These are phyloP conservation scores for Bruguiera sexangula DNA, from an alignment of 345 rosid species.

Conservation along the genomic window DNA sequence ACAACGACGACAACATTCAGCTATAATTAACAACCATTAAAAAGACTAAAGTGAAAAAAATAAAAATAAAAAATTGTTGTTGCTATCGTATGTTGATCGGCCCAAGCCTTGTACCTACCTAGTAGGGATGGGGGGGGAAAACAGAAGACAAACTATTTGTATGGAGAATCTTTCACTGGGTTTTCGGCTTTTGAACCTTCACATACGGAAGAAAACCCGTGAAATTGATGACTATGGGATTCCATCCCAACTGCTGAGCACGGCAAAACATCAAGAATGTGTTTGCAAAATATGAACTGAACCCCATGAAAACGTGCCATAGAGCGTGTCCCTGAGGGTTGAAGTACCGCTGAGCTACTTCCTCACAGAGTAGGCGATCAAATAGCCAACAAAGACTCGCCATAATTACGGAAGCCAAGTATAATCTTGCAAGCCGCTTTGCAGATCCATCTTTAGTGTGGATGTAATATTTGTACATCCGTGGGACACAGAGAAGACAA, in stretches of 20 bases:
- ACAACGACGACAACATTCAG: constrained; percentile 2
- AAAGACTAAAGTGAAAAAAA: background rate
- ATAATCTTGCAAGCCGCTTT: constrained; percentile 66
- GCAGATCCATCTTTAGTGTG: constrained; percentile 63
- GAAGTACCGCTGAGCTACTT: constrained; percentile 55
- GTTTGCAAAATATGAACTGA: constrained; percentile 85
- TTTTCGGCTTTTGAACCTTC: constrained; percentile 72
- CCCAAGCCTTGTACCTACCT: constrained; percentile 9
- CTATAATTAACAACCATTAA: constrained; percentile 16
- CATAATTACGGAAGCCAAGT: constrained; percentile 52
- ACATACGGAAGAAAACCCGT: constrained; percentile 73
- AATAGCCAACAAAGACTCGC: constrained; percentile 70
- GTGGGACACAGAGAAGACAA: constrained; percentile 83
- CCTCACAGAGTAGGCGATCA: constrained; percentile 61
- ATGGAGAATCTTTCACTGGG: constrained; percentile 12
- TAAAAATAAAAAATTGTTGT: background rate
- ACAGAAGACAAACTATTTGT: background rate
- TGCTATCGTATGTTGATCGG: constrained; percentile 10
- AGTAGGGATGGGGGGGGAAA: background rate
- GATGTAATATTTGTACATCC: constrained; percentile 95
- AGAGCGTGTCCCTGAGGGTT: constrained; percentile 93
- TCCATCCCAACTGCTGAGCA: constrained; percentile 80
- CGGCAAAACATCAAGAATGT: constrained; percentile 97
- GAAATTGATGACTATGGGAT: constrained; percentile 53
- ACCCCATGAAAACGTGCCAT: constrained; percentile 89